Base-by-base conservation (phyloP, 192 early-diverging fungal genomes). In the Mycoemilia scoparia region DNA sequence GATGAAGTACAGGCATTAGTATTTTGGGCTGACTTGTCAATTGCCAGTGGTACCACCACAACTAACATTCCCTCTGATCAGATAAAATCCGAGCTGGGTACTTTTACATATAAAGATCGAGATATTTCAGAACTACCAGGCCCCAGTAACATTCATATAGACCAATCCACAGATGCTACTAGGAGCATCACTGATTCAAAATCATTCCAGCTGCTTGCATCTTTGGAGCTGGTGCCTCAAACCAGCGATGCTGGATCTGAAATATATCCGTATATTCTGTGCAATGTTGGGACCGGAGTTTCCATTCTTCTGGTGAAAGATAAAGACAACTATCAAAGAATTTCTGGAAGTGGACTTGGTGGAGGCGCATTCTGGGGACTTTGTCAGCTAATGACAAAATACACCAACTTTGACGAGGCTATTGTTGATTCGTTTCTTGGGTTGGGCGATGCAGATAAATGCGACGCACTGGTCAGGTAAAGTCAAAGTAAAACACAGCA, bases 271-370 rank as follows among this genome's bases (percentile, higher is more conserved):
- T 29, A 37, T 26, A 37, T 61, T 21, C n/a, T 61, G 5, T 55
- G 47, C 44, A 61, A 51, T 24, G 36, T 61, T 5, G 58, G 58
- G 6, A 61, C 58, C 4, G 58, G 58, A 7, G 44, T 61, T n/a
- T 61, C 58, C 17, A 31, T 61, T 14, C 35, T 49, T 6, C 34
- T 21, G 3, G 25, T 57, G 1, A 29, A 32, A 15, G 25, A 8
- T 12, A 23, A 36, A 11, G 52, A 41, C 18, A 28, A 16, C 9
- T 45, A 47, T 36, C 47, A 55, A 38, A 51, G 58, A 2, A 45
- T 61, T 7, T 51, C 41, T 7, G 58, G 58, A 32, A 61, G 58
- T 28, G 58, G 58, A 12, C 36, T 61, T 20, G 58, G 58, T 3
- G 58, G 52, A 2, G 44, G 48, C 16, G 55, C 58, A 13, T 55